These are phyloP conservation scores for Eutrema heterophyllum DNA, from an alignment of 345 rosid species.

Conservation along the genomic window DNA sequence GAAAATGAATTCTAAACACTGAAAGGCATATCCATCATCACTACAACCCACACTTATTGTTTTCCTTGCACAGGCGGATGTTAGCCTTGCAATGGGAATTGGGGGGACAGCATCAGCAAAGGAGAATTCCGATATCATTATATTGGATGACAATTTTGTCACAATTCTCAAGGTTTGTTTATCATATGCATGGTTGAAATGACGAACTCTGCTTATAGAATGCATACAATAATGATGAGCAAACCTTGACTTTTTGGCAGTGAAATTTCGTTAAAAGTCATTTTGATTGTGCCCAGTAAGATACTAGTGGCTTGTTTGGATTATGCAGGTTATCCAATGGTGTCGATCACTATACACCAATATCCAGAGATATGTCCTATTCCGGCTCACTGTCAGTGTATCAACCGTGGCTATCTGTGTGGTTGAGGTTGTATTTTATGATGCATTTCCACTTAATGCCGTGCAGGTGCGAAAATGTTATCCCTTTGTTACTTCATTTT, in stretches of 20 bases:
- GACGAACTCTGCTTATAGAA: not conserved
- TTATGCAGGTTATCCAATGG: conserved; percentile 71
- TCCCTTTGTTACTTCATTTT: not conserved
- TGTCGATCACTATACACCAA: conserved; percentile 82
- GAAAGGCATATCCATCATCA: conserved; percentile 11
- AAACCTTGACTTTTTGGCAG: not conserved
- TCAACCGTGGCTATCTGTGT: conserved; percentile 69
- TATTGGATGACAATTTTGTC: conserved; percentile 67
- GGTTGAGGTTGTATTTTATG: conserved; percentile 57
- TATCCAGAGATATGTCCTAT: conserved; percentile 74
- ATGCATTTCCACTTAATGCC: conserved; percentile 68
- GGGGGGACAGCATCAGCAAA: conserved; percentile 86
- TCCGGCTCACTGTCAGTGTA: conserved; percentile 75
- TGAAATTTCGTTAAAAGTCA: not conserved
- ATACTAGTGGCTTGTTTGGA: conserved; percentile 3
- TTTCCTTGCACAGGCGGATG: conserved; percentile 63
- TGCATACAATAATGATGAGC: not conserved
- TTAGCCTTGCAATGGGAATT: conserved; percentile 82
- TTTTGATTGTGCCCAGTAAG: not conserved
- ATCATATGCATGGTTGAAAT: not conserved
- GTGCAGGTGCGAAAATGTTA: conserved; percentile 54
- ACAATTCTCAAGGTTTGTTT: conserved; percentile 72
- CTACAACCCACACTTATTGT: conserved; percentile 13
- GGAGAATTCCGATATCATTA: conserved; percentile 79
- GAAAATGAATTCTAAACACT: not conserved